These are phyloP conservation scores for Aquilaria yunnanensis DNA, from an alignment of 345 rosid species.

Conservation along the genomic window DNA sequence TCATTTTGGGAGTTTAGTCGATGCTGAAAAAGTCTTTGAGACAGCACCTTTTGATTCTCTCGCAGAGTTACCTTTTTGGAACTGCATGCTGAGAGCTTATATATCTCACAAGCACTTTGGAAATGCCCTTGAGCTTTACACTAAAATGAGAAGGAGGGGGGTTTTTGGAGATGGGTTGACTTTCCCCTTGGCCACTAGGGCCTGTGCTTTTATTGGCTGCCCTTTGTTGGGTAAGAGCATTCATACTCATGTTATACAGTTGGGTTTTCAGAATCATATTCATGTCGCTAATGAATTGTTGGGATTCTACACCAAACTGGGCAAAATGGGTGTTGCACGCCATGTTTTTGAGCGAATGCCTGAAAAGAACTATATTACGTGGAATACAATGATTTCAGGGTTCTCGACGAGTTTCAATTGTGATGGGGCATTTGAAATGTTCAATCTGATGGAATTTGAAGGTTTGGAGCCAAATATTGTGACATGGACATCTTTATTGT, in stretches of 20 bases:
- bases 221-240: constrained; percentile 26
- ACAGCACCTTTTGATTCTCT: constrained; percentile 19
- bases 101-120: constrained; percentile 34
- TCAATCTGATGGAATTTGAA: constrained; percentile 49
- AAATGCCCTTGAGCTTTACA: constrained; percentile 37
- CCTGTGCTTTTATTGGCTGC: constrained; percentile 30
- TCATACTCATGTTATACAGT: constrained; percentile 44
- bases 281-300: constrained; percentile 64
- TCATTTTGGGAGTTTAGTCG: constrained; percentile 30
- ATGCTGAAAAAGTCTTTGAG: constrained; percentile 48
- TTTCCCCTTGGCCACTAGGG: constrained; percentile 48
- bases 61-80: constrained; percentile 46
- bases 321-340: constrained; percentile 33
- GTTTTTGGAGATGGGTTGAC: constrained; percentile 53
- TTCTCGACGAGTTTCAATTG: constrained; percentile 39
- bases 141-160: constrained; percentile 40
- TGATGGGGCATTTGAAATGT: constrained; percentile 40
- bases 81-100: constrained; percentile 45
- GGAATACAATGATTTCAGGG: constrained; percentile 66
- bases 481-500: constrained; percentile 65
- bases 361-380: constrained; percentile 45
- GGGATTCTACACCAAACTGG: constrained; percentile 42
- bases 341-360: constrained; percentile 55
- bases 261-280: constrained; percentile 33
- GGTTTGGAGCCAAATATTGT: constrained; percentile 57